A percentile compares a stretch with the other conserved stretches of the same genome.
phyloP scores from a whole-genome alignment of 2,329 filamentous ascomycete species.

The Penicillium capsulatum region DNA sequence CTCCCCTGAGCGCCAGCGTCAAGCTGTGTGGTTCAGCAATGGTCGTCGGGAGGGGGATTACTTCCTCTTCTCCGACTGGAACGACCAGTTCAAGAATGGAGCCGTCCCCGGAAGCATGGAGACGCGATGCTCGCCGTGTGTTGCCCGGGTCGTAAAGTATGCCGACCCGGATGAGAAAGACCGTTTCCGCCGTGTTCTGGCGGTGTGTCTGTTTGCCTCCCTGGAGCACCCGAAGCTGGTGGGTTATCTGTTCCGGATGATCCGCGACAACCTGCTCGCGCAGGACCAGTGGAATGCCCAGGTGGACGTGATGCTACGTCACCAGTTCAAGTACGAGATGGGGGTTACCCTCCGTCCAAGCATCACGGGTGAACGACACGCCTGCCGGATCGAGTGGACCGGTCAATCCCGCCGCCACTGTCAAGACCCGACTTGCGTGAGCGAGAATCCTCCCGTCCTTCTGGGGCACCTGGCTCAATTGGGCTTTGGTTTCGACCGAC shows the following conservation, averaged over 20 bases:
- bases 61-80: conserved; percentile 34
- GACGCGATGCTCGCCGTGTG: conserved; percentile 23
- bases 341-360: conserved; percentile 12
- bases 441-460: conserved; percentile 17
- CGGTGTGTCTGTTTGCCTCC: conserved; percentile 26
- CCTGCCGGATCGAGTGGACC: conserved; percentile 33
- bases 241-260: conserved; percentile 33
- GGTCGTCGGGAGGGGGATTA: conserved; percentile 29
- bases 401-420: conserved; percentile 26
- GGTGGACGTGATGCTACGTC: conserved; percentile 20
- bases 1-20: conserved; percentile 35
- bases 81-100: conserved; percentile 12
- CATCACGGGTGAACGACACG: conserved; percentile 25
- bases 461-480: conserved; percentile 15
- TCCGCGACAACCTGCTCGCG: conserved; percentile 30
- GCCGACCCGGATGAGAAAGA: conserved; percentile 27
- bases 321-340: conserved; percentile 27
- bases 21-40: conserved; percentile 30
- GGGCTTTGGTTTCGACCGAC: conserved; percentile 14
- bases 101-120: conserved; percentile 7
- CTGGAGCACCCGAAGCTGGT: conserved; percentile 15
- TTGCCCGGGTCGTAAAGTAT: conserved; percentile 22
- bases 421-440: conserved; percentile 22
- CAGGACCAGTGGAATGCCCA: conserved; percentile 10
- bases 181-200: conserved; percentile 33